phyloP scores from a whole-genome alignment of 2,329 filamentous ascomycete species.

The Exophiala sp. region DNA sequence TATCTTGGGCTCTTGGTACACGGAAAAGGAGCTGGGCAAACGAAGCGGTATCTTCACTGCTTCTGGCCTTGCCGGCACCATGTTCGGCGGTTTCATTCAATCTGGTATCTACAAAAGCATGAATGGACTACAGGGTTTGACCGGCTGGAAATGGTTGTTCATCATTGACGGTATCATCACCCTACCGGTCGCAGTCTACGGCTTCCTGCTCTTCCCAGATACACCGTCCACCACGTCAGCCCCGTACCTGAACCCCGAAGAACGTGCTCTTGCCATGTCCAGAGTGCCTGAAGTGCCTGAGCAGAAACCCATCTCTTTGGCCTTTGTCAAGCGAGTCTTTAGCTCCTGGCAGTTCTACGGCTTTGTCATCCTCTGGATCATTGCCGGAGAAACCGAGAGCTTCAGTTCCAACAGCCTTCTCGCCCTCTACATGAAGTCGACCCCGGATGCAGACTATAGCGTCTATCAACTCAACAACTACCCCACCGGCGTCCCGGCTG shows the following conservation, averaged over 20 bases:
- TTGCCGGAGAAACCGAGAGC: constrained; percentile 67
- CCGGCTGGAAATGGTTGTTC: constrained; percentile 41
- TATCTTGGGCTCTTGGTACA: constrained; percentile 30
- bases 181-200: constrained; percentile 40
- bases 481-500: constrained; percentile 17
- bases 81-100: constrained; percentile 55
- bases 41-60: constrained; percentile 36
- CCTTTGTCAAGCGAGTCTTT: constrained; percentile 33
- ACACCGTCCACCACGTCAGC: constrained; percentile 35
- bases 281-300: constrained; percentile 29
- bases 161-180: constrained; percentile 40
- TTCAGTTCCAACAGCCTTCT: constrained; percentile 39
- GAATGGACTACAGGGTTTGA: constrained; percentile 45
- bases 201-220: constrained; percentile 40
- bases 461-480: constrained; percentile 23
- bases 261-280: constrained; percentile 32
- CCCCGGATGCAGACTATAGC: constrained; percentile 9
- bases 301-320: constrained; percentile 21
- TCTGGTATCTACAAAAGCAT: constrained; percentile 50
- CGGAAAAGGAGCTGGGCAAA: constrained; percentile 35
- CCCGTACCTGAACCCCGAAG: constrained; percentile 33
- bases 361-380: constrained; percentile 44
- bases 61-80: constrained; percentile 35
- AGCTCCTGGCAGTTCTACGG: constrained; percentile 36
- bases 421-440: constrained; percentile 19